Evolutionary conservation across 495 filamentous ascomycete genomes (phyloP), one percentile per base, ranked within the genome.

Genomic region (Podospora pseudoanserina): DNA sequence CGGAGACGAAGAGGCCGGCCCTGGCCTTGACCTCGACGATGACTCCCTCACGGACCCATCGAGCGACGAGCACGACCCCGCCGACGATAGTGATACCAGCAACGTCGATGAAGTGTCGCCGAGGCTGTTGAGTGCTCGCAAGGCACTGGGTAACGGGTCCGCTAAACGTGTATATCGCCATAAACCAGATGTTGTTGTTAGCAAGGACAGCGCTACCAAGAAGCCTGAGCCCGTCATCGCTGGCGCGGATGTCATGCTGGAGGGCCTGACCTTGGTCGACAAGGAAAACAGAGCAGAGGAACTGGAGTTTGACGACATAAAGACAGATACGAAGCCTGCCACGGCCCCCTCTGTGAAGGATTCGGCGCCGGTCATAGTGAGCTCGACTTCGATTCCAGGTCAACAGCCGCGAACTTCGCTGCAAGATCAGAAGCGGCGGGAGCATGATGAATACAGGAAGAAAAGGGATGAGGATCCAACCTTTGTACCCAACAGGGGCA

Each of bases 401-500:
- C 68, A 71, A 60, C 60, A 59, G 62, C 74, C 76, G 67, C 79
- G 82, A 67, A 84, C 90, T 68, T 81, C 83, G 19, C 77, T 86
- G 53, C 84, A 86, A 65, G 91, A 95, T 60, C 83, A 85, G 66
- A 88, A 90, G 79, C 88, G 92, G 64, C 88, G 90, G 64, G 94
- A 97, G 71, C 91, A 96, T 72, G 94, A 97, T 57, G 92, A 97
- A 73, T 93, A 94, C 78, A 87, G 88, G 76, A 92, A 91, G 80
- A 90, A 90, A 76, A 86, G 91, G 70, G 93, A 94, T 74, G 89
- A 91, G 68, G 92, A 97, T 80, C 95, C 95, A 57, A 89, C 94
- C 34, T 96, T 97, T 78, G 93, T 98, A 44, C 95, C 95, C 64
- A 98, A 96, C 73, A 86, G 96, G 63, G 95, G 95, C 27, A 90